Conservation (phyloP, 2,329 filamentous ascomycete genomes). For the Fusarium solani-melongenae region DNA sequence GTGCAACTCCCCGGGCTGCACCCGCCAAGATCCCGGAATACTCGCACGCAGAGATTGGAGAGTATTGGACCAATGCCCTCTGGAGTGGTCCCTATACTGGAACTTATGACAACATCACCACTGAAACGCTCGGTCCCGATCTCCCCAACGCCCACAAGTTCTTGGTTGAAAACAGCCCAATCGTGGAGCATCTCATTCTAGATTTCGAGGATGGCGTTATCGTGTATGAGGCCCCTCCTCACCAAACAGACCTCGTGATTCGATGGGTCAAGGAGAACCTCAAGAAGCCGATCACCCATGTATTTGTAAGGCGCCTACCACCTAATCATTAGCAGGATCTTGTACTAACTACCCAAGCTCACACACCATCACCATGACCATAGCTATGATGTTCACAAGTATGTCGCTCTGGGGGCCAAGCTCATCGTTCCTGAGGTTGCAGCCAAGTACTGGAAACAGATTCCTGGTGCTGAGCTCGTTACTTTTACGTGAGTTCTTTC, state of each 20-base stretch:
- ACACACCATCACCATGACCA: background rate
- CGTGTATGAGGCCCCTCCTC: constrained; percentile 26
- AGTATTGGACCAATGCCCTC: constrained; percentile 17
- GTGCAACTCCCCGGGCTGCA: background rate
- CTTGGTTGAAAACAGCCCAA: background rate
- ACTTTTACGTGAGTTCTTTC: background rate
- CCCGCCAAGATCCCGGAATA: constrained; percentile 6
- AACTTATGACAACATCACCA: constrained; percentile 1
- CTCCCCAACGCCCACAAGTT: background rate
- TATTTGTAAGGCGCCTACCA: constrained; percentile 8
- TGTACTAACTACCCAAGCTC: background rate
- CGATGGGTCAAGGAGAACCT: constrained; percentile 23
- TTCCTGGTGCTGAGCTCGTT: background rate
- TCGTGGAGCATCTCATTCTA: constrained; percentile 12
- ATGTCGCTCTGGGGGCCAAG: background rate
- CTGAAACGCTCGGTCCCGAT: background rate
- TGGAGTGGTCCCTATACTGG: constrained; percentile 20
- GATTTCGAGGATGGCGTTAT: constrained; percentile 26
- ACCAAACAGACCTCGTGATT: constrained; percentile 30
- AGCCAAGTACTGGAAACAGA: background rate
- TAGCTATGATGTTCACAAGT: background rate
- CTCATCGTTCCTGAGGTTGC: background rate
- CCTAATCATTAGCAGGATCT: background rate
- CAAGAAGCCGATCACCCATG: constrained; percentile 19
- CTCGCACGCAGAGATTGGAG: constrained; percentile 13